Base-by-base conservation (phyloP, 805 yeast genomes). In the Aciculoconidium aculeatum region DNA sequence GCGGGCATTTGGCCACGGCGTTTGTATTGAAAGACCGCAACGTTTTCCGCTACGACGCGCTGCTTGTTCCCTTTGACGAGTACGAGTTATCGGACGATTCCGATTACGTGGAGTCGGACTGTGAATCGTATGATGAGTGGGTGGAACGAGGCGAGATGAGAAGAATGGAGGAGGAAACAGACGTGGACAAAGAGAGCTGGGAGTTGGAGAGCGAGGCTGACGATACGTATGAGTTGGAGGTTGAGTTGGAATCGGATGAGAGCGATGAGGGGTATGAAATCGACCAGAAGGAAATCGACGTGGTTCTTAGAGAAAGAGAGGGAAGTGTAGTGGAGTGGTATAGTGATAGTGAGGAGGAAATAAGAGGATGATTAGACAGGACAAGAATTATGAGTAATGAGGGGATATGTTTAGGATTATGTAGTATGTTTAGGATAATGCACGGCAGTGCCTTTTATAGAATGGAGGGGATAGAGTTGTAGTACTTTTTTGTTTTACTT, bases 21-120 rank as follows among this genome's bases (percentile, higher is more conserved):
- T 27, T 42, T n/a, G n/a, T 31, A 3, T 51, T 51, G 15, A 68
- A 68, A 1, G 81, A 77, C 15, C 38, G 6, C n/a, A 15, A 16
- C n/a, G n/a, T n/a, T n/a, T n/a, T n/a, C n/a, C n/a, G n/a, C n/a
- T n/a, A n/a, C n/a, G n/a, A n/a, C n/a, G n/a, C n/a, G n/a, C n/a
- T n/a, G n/a, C n/a, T n/a, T 73, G n/a, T n/a, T n/a, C n/a, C n/a
- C n/a, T n/a, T n/a, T n/a, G n/a, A n/a, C 11, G 32, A 23, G 14
- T 21, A 12, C 11, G 30, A 23, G 10, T 32, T 26, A 17, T 31
- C 23, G 7, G 34, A 28, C 9, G 42, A 35, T 44, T 23, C 37
- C 42, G 47, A 49, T 25, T 32, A 31, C 13, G 39, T n/a, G n/a
- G n/a, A n/a, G n/a, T 30, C 31, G 28, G 54, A 35, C n/a, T n/a